phyloP scores from a whole-genome alignment of 2,329 filamentous ascomycete genomes.

The Davidsoniella virescens region DNA sequence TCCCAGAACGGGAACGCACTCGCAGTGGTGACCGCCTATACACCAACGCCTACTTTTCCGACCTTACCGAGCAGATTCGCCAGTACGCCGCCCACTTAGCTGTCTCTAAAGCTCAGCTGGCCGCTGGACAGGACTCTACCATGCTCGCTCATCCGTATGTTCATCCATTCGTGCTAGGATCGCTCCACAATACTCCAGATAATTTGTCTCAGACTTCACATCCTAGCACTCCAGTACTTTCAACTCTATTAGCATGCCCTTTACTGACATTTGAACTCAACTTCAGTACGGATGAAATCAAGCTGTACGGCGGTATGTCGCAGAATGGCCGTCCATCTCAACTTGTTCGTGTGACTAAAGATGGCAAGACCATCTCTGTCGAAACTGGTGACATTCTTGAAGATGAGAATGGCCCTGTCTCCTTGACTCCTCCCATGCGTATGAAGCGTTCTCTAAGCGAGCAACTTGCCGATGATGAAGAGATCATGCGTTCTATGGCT shows the following conservation, averaged over 20 bases:
- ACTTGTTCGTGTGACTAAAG: slow-evolving; percentile 65
- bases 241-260: not conserved
- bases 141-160: slow-evolving; percentile 32
- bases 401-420: slow-evolving; percentile 22
- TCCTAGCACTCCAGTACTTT: not conserved
- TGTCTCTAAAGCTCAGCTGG: slow-evolving; percentile 38
- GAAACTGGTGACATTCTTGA: slow-evolving; percentile 51
- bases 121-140: slow-evolving; percentile 42
- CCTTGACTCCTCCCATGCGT: slow-evolving; percentile 29
- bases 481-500: slow-evolving; percentile 83
- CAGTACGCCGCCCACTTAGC: slow-evolving; percentile 77
- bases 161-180: slow-evolving; percentile 14
- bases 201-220: not conserved
- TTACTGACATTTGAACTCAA: slow-evolving; percentile 19
- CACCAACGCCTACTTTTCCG: slow-evolving; percentile 91
- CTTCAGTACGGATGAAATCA: slow-evolving; percentile 47
- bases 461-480: slow-evolving; percentile 61
- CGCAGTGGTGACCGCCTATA: slow-evolving; percentile 77
- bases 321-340: slow-evolving; percentile 71
- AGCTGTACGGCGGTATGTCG: slow-evolving; percentile 64
- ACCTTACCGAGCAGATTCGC: slow-evolving; percentile 84
- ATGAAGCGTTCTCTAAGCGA: slow-evolving; percentile 54
- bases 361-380: slow-evolving; percentile 66
- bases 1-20: slow-evolving; percentile 74
- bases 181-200: not conserved